Evolutionary conservation across 345 rosid genomes (phyloP), one percentile per base, ranked within the genome.

Genomic region (Orychophragmus violaceus): DNA sequence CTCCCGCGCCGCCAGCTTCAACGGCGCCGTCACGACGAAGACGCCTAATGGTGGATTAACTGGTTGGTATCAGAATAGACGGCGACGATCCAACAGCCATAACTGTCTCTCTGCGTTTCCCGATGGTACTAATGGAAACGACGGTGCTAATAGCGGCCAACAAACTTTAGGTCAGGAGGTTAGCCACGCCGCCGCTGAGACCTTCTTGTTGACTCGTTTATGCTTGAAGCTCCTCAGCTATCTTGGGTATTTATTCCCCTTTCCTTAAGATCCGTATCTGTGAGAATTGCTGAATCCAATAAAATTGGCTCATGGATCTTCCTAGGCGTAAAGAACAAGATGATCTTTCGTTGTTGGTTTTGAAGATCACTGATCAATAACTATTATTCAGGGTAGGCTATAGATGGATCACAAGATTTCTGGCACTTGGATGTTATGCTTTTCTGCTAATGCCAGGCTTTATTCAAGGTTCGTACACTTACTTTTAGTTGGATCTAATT

Each of bases 401-500:
- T 82, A 83, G 85, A 84, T 90, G 96, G 95, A 82, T 94, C 71
- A 21, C 82, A 75, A 81, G 93, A 74, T 94, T 90, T 72, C 71
- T 88, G 62, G 97, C 99, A 55, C 99, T 94, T 77, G 96, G 95
- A 11, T 90, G 84, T 76, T 94, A 90, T 75, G 78, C 95, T 16
- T 61, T 88, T 48, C 65, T 90, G 52, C 96, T 90, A 33, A 74
- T 90, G 84, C 97, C 99, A 8, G 99, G 97, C 72, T 94, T 94
- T 66, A 80, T 94, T 78, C 96, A 88, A 90, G 95, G 97, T 94
- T 60, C 14, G 82, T 66, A 17, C 12, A 39, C 25, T 29, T 6
- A 2, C n/a, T 35, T 52, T 18, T 28, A 16, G 35, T 51, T 62
- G 33, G 65, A 41, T 65, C 62, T 5, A 3, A 1, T 29, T 21